A percentile compares a stretch with the other conserved stretches of the same genome.
phyloP scores from a whole-genome alignment of 2,329 filamentous ascomycete species.

The Talaromyces sp. region DNA sequence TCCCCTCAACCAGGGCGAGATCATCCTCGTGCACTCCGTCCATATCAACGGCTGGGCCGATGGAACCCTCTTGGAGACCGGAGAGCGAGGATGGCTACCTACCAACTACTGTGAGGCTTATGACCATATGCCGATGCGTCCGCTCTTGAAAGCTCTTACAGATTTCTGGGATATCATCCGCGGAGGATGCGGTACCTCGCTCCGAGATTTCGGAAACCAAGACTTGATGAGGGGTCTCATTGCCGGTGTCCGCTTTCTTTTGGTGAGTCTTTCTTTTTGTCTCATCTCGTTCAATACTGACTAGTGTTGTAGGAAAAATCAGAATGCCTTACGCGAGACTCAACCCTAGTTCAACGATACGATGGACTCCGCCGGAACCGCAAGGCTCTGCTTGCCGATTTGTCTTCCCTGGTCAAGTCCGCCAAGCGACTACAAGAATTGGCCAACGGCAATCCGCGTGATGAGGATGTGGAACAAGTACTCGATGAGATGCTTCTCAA shows the following conservation, averaged over 20 bases:
- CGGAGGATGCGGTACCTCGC: conserved; percentile 68
- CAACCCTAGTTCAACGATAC: conserved; percentile 65
- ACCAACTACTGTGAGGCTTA: conserved; percentile 98
- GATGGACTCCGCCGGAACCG: conserved; percentile 72
- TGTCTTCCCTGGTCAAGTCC: conserved; percentile 82
- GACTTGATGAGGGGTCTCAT: conserved; percentile 94
- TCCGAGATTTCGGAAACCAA: conserved; percentile 77
- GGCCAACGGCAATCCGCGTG: conserved; percentile 44
- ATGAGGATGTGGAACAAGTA: conserved; percentile 45
- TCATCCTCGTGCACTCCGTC: conserved; percentile 90
- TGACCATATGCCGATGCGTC: conserved; percentile 79
- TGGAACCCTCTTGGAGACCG: conserved; percentile 79
- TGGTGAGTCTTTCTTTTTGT: conserved; percentile 55
- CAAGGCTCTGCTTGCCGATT: conserved; percentile 80
- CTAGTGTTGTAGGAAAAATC: conserved; percentile 64
- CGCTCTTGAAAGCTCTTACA: conserved; percentile 75
- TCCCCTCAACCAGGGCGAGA: conserved; percentile 80
- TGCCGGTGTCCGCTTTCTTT: conserved; percentile 79
- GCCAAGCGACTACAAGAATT: conserved; percentile 78
- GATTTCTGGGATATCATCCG: conserved; percentile 89
- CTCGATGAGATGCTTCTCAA: conserved; percentile 91
- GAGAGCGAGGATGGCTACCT: conserved; percentile 87
- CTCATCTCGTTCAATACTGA: neutral
- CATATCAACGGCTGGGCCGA: conserved; percentile 99
- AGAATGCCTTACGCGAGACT: conserved; percentile 79